phyloP scores from a whole-genome alignment of 768 basidiomycete genomes.

The Mycena leptocephala region DNA sequence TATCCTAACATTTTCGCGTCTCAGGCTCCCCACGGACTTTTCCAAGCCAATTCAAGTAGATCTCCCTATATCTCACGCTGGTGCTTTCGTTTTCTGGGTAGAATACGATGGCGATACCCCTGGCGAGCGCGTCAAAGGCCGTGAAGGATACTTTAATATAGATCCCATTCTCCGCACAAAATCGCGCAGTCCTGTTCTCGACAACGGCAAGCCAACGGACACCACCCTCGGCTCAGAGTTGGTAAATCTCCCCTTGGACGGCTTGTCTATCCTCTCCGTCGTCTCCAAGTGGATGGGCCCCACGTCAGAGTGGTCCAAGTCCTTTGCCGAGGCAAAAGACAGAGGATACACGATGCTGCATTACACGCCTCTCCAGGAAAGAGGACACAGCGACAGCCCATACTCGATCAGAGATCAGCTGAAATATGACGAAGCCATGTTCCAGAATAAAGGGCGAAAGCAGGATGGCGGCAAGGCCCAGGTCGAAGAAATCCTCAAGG shows the following conservation, averaged over 20 bases:
- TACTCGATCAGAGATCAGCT: slow-evolving; percentile 95
- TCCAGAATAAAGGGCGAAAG: slow-evolving; percentile 57
- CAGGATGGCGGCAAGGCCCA: slow-evolving; percentile 68
- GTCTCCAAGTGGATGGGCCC: slow-evolving; percentile 99
- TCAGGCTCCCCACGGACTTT: slow-evolving; percentile 87
- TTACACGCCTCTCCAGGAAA: slow-evolving; percentile 94
- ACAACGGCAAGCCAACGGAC: slow-evolving; percentile 67
- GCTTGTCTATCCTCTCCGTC: slow-evolving; percentile 89
- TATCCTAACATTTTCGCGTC: slow-evolving; percentile 25
- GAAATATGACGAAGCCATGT: slow-evolving; percentile 85
- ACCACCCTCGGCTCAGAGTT: slow-evolving; percentile 68
- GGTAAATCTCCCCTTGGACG: slow-evolving; percentile 88
- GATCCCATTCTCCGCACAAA: slow-evolving; percentile 90
- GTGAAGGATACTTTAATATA: slow-evolving; percentile 96
- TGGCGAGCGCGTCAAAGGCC: slow-evolving; percentile 81
- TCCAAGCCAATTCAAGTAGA: slow-evolving; percentile 95
- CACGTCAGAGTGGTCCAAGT: slow-evolving; percentile 80
- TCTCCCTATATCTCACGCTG: slow-evolving; percentile 96
- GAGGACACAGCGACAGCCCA: slow-evolving; percentile 92
- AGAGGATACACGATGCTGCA: slow-evolving; percentile 99
- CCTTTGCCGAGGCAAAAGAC: slow-evolving; percentile 88
- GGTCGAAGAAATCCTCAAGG: slow-evolving; percentile 75
- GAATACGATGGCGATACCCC: slow-evolving; percentile 83
- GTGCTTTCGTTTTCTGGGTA: slow-evolving; percentile 96
- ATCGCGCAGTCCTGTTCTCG: slow-evolving; percentile 83